Percentiles rank a stretch among this genome's conserved stretches.
phyloP scores from a whole-genome alignment of 768 basidiomycete genomes.

The Roridomyces roridus region DNA sequence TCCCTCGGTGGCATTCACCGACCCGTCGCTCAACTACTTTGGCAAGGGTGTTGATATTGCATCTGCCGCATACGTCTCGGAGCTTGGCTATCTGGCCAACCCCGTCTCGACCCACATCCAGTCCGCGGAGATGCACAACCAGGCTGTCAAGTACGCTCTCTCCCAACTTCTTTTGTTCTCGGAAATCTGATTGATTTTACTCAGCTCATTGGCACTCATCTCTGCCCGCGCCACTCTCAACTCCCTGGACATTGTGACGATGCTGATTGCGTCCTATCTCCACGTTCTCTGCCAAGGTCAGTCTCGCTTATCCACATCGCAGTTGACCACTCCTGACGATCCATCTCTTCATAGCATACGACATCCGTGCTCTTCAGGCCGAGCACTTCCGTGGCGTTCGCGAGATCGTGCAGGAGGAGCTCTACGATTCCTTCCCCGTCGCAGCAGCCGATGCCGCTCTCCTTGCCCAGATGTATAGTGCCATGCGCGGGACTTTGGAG shows the following conservation, averaged over 20 bases:
- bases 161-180: too few species aligned
- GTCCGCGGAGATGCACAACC: conserved; percentile 87
- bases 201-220: conserved; percentile 67
- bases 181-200: not conserved
- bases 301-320: too few species aligned
- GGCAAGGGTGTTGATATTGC: conserved; percentile 83
- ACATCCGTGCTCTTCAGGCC: not conserved
- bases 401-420: not conserved
- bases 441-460: too few species aligned
- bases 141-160: conserved; percentile 62
- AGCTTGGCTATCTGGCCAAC: conserved; percentile 78
- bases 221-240: conserved; percentile 77
- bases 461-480: too few species aligned
- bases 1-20: conserved; percentile 73
- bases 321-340: too few species aligned
- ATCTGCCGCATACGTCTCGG: conserved; percentile 77
- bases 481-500: too few species aligned
- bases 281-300: conserved; percentile 71
- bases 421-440: not conserved
- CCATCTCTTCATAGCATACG: too few species aligned
- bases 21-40: conserved; percentile 80
- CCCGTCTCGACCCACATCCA: conserved; percentile 84
- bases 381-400: not conserved
- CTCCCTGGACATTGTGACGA: conserved; percentile 71
- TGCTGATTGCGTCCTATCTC: conserved; percentile 74